Evolutionary conservation across 768 basidiomycete species (phyloP).

Genomic region (Fibroporia radiculosa): DNA sequence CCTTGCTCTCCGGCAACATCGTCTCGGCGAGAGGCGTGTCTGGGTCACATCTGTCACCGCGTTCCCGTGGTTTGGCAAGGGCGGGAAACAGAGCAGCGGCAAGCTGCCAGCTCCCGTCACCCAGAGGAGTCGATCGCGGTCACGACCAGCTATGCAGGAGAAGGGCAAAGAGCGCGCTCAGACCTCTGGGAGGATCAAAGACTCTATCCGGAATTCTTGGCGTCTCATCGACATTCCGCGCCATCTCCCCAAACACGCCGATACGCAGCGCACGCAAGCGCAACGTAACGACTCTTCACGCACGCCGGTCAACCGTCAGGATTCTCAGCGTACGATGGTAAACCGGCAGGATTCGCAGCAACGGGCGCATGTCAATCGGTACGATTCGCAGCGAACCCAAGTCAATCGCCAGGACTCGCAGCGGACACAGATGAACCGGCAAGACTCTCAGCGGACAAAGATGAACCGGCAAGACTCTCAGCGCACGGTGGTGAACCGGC

Average conservation of each 20-base stretch:
- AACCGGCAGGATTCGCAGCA: conserved; percentile 1
- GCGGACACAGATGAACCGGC: conserved; percentile 8
- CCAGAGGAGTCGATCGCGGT: conserved; percentile 21
- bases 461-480: conserved; percentile 12
- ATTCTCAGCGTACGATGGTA: conserved; percentile 1
- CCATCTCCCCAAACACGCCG: conserved; percentile 11
- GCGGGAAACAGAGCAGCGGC: conserved; percentile 19
- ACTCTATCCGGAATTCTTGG: conserved; percentile 6
- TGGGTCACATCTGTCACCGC: conserved; percentile 67
- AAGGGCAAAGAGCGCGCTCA: conserved; percentile 12
- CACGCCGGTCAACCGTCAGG: conserved; percentile 2
- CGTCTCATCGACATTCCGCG: conserved; percentile 12
- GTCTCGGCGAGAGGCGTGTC: conserved; percentile 39
- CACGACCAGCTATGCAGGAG: conserved; percentile 20
- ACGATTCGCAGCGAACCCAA: conserved; percentile 5
- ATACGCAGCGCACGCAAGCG: conserved; percentile 9
- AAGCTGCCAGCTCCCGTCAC: conserved; percentile 38
- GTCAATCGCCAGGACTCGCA: conserved; percentile 8
- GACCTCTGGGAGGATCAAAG: neutral
- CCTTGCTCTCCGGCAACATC: conserved; percentile 36
- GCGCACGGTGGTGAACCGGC: conserved; percentile 5
- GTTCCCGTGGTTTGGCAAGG: conserved; percentile 59
- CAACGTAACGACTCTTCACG: conserved; percentile 2
- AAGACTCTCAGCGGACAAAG: conserved; percentile 11
- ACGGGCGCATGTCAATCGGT: conserved; percentile 2